phyloP scores from a whole-genome alignment of 225 moss, liverwort and hornwort species.

The Marchantia polymorpha region DNA sequence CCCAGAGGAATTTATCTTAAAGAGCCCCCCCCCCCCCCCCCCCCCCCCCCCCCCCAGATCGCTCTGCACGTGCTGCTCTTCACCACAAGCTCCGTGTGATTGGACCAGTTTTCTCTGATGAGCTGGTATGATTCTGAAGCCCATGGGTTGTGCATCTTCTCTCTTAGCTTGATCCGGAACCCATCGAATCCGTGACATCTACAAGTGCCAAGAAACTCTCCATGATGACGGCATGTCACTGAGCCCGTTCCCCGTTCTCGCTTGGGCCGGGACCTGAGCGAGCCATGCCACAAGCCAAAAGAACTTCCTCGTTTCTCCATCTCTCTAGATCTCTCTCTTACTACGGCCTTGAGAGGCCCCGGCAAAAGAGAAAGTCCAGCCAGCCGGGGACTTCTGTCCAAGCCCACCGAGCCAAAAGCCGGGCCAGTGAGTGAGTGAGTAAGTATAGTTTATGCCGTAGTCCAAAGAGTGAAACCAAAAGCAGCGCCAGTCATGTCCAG shows the following conservation, averaged over 20 bases:
- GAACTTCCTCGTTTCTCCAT: neutral
- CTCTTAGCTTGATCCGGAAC: neutral
- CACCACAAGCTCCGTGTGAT: slow-evolving; percentile 1
- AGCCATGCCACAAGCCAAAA: neutral
- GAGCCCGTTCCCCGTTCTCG: neutral
- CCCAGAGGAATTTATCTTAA: neutral
- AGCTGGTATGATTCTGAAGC: slow-evolving; percentile 14
- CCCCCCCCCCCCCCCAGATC: neutral
- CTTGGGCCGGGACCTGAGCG: neutral
- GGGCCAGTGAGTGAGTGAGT: neutral
- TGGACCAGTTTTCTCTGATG: slow-evolving; percentile 8
- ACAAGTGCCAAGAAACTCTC: neutral
- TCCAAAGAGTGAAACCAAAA: neutral
- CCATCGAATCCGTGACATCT: slow-evolving; percentile 13
- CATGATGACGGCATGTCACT: slow-evolving; percentile 8
- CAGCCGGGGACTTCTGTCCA: too few relatives aligned
- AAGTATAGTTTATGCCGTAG: neutral
- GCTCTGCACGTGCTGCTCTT: slow-evolving; percentile 7
- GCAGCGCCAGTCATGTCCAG: neutral
- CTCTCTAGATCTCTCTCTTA: neutral
- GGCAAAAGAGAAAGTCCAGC: too few relatives aligned
- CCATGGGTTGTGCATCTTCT: slow-evolving; percentile 12
- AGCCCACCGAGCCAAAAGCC: too few relatives aligned
- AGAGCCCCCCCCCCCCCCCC: neutral
- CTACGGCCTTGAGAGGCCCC: too few relatives aligned